Percentiles rank a stretch among this genome's conserved stretches.
These are phyloP conservation scores for Exophiala oligosperma DNA, from an alignment of 2,329 filamentous ascomycete genomes.

Conservation along the genomic window DNA sequence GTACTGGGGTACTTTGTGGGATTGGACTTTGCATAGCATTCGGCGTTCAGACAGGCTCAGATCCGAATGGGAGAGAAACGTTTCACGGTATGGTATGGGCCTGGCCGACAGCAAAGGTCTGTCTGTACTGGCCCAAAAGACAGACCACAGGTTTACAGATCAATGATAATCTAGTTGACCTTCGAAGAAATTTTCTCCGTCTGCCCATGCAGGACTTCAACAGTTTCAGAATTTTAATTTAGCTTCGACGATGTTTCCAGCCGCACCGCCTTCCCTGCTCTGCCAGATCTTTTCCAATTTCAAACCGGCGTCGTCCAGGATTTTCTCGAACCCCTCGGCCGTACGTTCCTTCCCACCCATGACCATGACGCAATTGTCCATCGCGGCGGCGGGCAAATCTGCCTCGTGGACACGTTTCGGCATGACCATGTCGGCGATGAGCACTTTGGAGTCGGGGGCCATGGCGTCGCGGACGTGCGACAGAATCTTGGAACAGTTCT, in stretches of 20 bases:
- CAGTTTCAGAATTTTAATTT: slow-evolving; percentile 13
- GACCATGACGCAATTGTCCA: slow-evolving; percentile 32
- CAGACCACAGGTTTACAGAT: background rate
- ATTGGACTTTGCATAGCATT: slow-evolving; percentile 6
- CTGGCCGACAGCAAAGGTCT: too few relatives aligned
- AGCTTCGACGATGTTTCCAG: slow-evolving; percentile 31
- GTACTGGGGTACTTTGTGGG: too few relatives aligned
- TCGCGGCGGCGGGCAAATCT: slow-evolving; percentile 27
- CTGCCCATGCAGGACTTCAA: background rate
- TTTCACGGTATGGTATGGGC: too few relatives aligned
- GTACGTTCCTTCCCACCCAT: slow-evolving; percentile 33
- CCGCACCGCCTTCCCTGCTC: slow-evolving; percentile 11
- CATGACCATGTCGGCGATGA: slow-evolving; percentile 34
- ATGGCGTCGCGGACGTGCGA: slow-evolving; percentile 28
- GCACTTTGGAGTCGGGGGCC: slow-evolving; percentile 27
- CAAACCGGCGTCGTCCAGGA: slow-evolving; percentile 30
- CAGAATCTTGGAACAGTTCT: slow-evolving; percentile 29
- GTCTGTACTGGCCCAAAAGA: too few relatives aligned
- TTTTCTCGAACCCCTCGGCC: slow-evolving; percentile 28
- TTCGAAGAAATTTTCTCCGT: too few relatives aligned
- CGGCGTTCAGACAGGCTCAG: background rate
- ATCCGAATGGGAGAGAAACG: too few relatives aligned
- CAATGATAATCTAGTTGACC: background rate
- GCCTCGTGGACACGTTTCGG: slow-evolving; percentile 25
- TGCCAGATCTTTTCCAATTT: slow-evolving; percentile 31